Percentiles rank a stretch among this genome's conserved stretches.
These are phyloP conservation scores for Phaeosphaeria sp. DNA, from an alignment of 2,329 filamentous ascomycete species.

Conservation along the genomic window DNA sequence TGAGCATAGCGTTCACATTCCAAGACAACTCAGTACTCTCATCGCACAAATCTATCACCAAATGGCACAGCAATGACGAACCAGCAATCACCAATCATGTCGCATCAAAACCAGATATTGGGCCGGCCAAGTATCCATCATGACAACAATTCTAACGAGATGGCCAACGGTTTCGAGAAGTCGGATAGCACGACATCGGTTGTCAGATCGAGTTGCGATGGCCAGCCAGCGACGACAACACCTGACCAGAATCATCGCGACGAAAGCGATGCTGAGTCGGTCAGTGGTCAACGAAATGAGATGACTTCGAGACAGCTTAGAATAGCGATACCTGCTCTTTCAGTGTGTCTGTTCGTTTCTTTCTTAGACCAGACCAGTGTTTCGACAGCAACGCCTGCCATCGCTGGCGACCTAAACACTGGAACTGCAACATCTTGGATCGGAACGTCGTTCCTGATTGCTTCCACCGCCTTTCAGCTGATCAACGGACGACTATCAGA, in stretches of 20 bases:
- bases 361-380: slow-evolving; percentile 66
- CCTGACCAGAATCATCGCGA: slow-evolving; percentile 2
- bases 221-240: not conserved
- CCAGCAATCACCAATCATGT: not conserved
- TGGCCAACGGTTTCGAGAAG: not conserved
- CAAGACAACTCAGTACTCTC: not conserved
- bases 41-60: not conserved
- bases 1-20: not conserved
- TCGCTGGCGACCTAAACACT: slow-evolving; percentile 45
- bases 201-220: not conserved
- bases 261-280: slow-evolving; percentile 17
- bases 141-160: not conserved
- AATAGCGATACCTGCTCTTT: slow-evolving; percentile 60
- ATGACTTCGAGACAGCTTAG: slow-evolving; percentile 59
- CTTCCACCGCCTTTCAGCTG: slow-evolving; percentile 68
- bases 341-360: slow-evolving; percentile 61
- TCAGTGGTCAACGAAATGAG: slow-evolving; percentile 60
- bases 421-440: slow-evolving; percentile 62
- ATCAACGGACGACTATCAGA: slow-evolving; percentile 69
- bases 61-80: not conserved
- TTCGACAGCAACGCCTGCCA: slow-evolving; percentile 48
- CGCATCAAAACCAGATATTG: not conserved
- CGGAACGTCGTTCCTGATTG: slow-evolving; percentile 60
- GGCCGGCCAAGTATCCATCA: not conserved
- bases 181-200: not conserved